A percentile compares a stretch with the other conserved stretches of the same genome.
Evolutionary conservation across 768 basidiomycete genomes (phyloP).

Genomic region (Lactarius vividus): DNA sequence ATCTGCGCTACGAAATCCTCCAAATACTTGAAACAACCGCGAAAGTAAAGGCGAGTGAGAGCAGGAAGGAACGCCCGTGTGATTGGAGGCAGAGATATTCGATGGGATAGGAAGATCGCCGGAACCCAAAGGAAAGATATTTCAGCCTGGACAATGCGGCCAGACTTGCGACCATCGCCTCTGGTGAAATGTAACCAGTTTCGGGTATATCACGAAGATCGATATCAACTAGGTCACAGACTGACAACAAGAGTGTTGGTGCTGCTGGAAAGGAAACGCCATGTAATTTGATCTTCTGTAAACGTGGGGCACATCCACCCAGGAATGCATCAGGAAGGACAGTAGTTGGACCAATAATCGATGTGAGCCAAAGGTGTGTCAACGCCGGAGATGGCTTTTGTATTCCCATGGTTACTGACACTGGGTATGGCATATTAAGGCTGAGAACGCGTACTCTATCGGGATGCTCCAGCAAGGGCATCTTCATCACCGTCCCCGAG

Average conservation of each 20-base stretch:
- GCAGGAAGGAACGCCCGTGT: neutral
- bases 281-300: neutral
- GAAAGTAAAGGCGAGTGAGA: neutral
- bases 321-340: neutral
- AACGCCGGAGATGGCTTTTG: neutral
- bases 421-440: neutral
- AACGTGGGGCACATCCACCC: neutral
- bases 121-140: neutral
- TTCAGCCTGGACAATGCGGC: neutral
- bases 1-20: neutral
- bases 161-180: neutral
- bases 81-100: neutral
- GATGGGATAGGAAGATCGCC: neutral
- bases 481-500: neutral
- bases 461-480: neutral
- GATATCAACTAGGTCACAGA: neutral
- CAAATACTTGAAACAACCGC: neutral
- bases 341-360: neutral
- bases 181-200: neutral
- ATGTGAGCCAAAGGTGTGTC: neutral
- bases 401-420: neutral
- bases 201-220: neutral
- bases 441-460: neutral
- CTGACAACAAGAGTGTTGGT: neutral
- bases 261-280: neutral